A percentile compares a stretch with the other conserved stretches of the same genome.
phyloP scores from a whole-genome alignment of 805 yeast genomes.

The Suhomyces tanzawaensis region DNA sequence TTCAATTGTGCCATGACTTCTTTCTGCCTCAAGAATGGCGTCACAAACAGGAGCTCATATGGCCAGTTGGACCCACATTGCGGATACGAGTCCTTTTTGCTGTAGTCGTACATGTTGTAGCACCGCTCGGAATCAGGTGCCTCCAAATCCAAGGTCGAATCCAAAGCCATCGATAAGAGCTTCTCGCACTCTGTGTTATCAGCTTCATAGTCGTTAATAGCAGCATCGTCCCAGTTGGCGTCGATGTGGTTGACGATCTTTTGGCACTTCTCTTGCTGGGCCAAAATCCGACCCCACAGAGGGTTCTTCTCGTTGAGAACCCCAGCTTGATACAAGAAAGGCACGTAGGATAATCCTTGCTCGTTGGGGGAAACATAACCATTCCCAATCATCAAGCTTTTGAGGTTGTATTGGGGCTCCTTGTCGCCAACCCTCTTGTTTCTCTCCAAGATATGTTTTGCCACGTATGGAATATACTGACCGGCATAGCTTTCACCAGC shows the following conservation, averaged over 20 bases:
- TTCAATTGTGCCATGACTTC: constrained; percentile 53
- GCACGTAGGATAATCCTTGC: constrained; percentile 79
- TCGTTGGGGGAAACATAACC: constrained; percentile 91
- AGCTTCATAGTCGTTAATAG: constrained; percentile 19
- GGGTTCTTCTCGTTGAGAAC: constrained; percentile 46
- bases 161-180: constrained; percentile 38
- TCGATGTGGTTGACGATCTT: constrained; percentile 39
- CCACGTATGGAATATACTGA: constrained; percentile 89
- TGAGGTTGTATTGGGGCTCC: constrained; percentile 39
- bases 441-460: constrained; percentile 53
- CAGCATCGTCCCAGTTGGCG: constrained; percentile 15
- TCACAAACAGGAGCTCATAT: constrained; percentile 47
- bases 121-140: constrained; percentile 51
- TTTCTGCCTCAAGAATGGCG: constrained; percentile 47
- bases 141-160: constrained; percentile 18
- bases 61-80: constrained; percentile 96
- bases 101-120: constrained; percentile 78
- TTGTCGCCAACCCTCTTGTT: constrained; percentile 27
- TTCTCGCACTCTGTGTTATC: constrained; percentile 45
- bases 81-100: constrained; percentile 70
- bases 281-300: constrained; percentile 39
- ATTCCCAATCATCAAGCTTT: constrained; percentile 79
- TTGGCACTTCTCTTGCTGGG: constrained; percentile 61
- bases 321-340: constrained; percentile 61
- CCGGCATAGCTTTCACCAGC: constrained; percentile 99